phyloP scores from a whole-genome alignment of 179 eudicot genomes.

The Silene coronaria region DNA sequence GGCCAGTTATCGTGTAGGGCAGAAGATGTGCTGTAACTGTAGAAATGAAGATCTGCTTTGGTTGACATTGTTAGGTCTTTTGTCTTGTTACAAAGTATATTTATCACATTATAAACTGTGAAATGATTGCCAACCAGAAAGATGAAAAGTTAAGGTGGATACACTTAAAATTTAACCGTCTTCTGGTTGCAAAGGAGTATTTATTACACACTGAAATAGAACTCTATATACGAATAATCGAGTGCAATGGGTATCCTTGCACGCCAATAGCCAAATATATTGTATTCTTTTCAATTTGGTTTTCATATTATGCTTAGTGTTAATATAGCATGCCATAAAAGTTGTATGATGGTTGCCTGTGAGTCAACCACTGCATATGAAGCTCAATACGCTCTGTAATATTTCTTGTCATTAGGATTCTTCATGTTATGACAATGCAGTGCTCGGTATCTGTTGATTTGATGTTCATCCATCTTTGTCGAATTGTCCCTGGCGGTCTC shows the following conservation, averaged over 20 bases:
- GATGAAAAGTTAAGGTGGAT: neutral
- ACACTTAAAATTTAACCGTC: neutral
- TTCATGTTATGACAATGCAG: neutral
- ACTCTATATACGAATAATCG: neutral
- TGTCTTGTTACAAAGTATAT: neutral
- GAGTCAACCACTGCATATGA: neutral
- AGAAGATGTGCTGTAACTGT: neutral
- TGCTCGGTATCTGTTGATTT: slow-evolving; percentile 2
- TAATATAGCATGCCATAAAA: neutral
- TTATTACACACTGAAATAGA: neutral
- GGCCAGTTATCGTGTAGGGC: neutral
- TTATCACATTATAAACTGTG: neutral
- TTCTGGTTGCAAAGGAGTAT: neutral
- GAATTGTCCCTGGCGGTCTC: too few species aligned
- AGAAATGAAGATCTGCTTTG: neutral
- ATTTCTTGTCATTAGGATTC: neutral
- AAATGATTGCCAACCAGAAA: neutral
- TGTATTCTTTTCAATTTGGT: neutral
- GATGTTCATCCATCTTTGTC: neutral
- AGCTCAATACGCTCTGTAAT: neutral
- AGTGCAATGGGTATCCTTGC: neutral
- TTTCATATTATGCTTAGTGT: neutral
- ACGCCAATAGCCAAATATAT: neutral
- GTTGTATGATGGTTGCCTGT: neutral
- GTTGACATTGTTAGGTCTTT: neutral